Conservation (phyloP, 176 grass and related monocot species). For the Elaeis guineensis region DNA sequence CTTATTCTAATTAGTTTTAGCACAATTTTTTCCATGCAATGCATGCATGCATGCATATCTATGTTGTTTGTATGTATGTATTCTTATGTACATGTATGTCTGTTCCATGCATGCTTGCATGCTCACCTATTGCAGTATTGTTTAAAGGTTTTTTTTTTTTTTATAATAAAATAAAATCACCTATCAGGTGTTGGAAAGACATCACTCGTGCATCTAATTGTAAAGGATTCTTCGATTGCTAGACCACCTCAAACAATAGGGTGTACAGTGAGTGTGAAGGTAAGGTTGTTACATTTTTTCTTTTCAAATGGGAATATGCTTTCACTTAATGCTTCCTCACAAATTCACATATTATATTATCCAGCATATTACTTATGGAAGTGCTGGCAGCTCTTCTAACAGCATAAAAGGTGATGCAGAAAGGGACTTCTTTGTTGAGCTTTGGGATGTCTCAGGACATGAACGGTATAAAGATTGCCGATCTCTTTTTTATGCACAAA, state of each 20-base stretch:
- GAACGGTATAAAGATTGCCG: constrained; percentile 83
- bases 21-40: too few species aligned
- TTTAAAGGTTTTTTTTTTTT: neutral
- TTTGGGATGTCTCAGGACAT: constrained; percentile 93
- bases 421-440: constrained; percentile 88
- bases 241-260: constrained; percentile 74
- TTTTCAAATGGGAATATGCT: neutral
- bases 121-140: too few species aligned
- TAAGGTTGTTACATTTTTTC: constrained; percentile 18
- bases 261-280: constrained; percentile 61
- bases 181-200: constrained; percentile 85
- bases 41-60: too few species aligned
- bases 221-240: constrained; percentile 53
- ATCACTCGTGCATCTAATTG: constrained; percentile 70
- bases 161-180: neutral
- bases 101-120: too few species aligned
- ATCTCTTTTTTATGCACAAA: constrained; percentile 81
- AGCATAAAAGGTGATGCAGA: constrained; percentile 58
- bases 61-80: too few species aligned
- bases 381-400: constrained; percentile 62
- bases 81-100: too few species aligned
- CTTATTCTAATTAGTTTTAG: too few species aligned
- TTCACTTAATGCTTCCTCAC: constrained; percentile 1
- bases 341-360: neutral
- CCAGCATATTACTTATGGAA: constrained; percentile 80